These are phyloP conservation scores for Terana coerulea DNA, from an alignment of 768 basidiomycete genomes.

Conservation along the genomic window DNA sequence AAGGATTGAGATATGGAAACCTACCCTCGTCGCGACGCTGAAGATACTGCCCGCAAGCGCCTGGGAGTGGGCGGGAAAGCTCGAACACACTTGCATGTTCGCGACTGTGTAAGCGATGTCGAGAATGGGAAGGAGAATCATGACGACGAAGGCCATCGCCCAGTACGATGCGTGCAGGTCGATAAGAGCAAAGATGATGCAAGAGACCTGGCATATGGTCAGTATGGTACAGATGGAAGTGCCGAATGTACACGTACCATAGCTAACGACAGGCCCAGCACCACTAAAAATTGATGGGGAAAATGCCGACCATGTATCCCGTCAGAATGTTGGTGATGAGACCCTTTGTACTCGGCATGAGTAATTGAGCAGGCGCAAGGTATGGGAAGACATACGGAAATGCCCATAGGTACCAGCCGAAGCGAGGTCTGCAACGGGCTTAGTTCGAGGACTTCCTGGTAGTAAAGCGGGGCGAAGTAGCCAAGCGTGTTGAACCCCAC, in stretches of 20 bases:
- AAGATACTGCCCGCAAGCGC: conserved; percentile 33
- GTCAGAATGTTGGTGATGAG: conserved; percentile 17
- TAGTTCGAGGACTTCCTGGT: conserved; percentile 29
- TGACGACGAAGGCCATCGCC: conserved; percentile 29
- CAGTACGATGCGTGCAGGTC: conserved; percentile 29
- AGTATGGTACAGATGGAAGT: neutral
- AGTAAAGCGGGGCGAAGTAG: conserved; percentile 32
- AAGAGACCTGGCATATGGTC: conserved; percentile 21
- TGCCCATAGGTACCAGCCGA: conserved; percentile 30
- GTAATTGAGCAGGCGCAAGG: conserved; percentile 12
- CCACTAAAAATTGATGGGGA: conserved; percentile 28
- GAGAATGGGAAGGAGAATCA: conserved; percentile 26
- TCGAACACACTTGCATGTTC: conserved; percentile 28
- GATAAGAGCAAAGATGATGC: conserved; percentile 31
- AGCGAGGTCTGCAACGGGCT: conserved; percentile 30
- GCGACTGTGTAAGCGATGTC: conserved; percentile 32
- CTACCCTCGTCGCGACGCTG: conserved; percentile 30
- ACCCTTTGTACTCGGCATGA: neutral
- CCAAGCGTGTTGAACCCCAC: conserved; percentile 31
- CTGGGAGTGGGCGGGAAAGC: conserved; percentile 31
- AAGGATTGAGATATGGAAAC: neutral
- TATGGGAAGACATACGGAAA: conserved; percentile 23
- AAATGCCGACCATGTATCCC: conserved; percentile 20
- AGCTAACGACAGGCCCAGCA: conserved; percentile 25
- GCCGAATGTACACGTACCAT: conserved; percentile 19